These are phyloP conservation scores for Tricholoma matsutake DNA, from an alignment of 768 basidiomycete species.

Conservation along the genomic window DNA sequence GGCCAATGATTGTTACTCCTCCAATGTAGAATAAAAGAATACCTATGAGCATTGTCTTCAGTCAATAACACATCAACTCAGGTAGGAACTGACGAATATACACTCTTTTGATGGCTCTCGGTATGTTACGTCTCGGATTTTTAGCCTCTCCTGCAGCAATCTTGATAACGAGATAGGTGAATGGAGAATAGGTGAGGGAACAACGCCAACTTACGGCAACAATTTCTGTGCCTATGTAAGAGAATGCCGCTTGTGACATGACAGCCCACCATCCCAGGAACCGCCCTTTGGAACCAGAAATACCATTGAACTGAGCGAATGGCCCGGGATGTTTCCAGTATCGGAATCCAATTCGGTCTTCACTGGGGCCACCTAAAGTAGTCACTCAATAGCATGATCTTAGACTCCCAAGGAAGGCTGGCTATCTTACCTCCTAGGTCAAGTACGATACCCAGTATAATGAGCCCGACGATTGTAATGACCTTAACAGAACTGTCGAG, in stretches of 20 bases:
- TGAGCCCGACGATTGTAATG: conserved; percentile 73
- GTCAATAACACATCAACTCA: not conserved
- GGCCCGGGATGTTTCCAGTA: conserved; percentile 92
- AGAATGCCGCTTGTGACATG: conserved; percentile 87
- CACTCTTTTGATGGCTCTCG: conserved; percentile 65
- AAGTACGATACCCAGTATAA: conserved; percentile 68
- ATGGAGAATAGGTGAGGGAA: not conserved
- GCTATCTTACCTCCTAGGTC: conserved; percentile 64
- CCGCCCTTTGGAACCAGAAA: conserved; percentile 65
- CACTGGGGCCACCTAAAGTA: conserved; percentile 66
- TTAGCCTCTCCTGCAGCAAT: conserved; percentile 89
- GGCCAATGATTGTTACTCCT: conserved; percentile 73
- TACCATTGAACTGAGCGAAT: conserved; percentile 68
- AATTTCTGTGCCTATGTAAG: conserved; percentile 91
- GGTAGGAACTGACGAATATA: conserved; percentile 51
- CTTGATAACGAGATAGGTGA: conserved; percentile 31
- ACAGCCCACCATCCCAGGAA: conserved; percentile 63
- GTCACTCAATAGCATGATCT: not conserved
- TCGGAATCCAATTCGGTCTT: conserved; percentile 69
- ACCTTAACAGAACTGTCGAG: conserved; percentile 75
- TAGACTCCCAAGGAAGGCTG: not conserved
- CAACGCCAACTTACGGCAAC: conserved; percentile 64
- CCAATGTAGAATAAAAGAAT: conserved; percentile 80
- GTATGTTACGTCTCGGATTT: conserved; percentile 70
- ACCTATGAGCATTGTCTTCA: conserved; percentile 40